Evolutionary conservation across 768 basidiomycete genomes (phyloP).

Genomic region (Kwoniella sp.): DNA sequence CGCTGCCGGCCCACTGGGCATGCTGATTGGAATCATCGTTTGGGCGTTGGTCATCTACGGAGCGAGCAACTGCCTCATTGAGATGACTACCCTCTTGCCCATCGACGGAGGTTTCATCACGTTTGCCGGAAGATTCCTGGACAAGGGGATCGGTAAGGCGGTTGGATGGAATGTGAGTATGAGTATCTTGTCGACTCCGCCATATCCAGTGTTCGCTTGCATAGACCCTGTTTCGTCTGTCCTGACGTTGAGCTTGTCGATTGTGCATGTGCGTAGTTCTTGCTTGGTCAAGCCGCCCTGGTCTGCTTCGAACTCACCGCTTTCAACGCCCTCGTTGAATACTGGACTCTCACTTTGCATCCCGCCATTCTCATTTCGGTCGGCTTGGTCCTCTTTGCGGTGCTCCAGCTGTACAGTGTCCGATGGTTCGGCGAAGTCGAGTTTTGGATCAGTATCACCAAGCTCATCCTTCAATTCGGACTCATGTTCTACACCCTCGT

Average conservation of each 20-base stretch:
- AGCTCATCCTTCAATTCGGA: constrained; percentile 60
- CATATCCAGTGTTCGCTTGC: too few species aligned
- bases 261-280: constrained; percentile 10
- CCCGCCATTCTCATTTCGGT: constrained; percentile 53
- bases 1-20: constrained; percentile 25
- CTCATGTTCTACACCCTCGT: constrained; percentile 64
- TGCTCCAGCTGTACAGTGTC: constrained; percentile 20
- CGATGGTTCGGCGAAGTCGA: constrained; percentile 28
- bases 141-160: constrained; percentile 27
- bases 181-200: not conserved
- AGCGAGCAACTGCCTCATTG: constrained; percentile 24
- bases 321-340: constrained; percentile 28
- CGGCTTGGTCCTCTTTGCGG: constrained; percentile 13
- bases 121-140: constrained; percentile 25
- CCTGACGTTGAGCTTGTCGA: too few species aligned
- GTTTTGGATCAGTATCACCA: constrained; percentile 29
- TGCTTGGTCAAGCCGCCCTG: constrained; percentile 15
- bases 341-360: constrained; percentile 25
- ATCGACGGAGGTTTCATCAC: constrained; percentile 32
- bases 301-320: constrained; percentile 30
- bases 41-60: constrained; percentile 26
- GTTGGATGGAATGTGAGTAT: constrained; percentile 42
- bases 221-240: too few species aligned
- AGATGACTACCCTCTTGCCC: constrained; percentile 30
- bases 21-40: constrained; percentile 29